Evolutionary conservation across 176 grass and related monocot species (phyloP), one percentile per base, ranked within the genome.

Genomic region (Stipa capillata): DNA sequence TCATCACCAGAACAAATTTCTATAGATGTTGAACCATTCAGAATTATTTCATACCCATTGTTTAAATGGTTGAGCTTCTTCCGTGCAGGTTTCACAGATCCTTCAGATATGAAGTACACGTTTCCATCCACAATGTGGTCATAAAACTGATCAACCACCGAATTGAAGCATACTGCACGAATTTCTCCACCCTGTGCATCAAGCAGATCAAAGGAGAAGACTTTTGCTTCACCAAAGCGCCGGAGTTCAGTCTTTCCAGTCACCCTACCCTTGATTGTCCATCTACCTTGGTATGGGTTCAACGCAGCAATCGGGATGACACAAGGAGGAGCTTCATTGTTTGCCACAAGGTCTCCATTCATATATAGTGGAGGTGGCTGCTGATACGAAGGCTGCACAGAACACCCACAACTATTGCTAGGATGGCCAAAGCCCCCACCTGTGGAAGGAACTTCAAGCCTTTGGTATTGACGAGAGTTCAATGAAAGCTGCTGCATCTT

Each of bases 221-320:
- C 31, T 82, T 83, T 99, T 32, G 86, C 92, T 41, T 87, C 55
- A 44, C 91, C 84, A 28, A 63, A 94, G 16, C 45, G 43, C 2
- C 61, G 72, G 21, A 89, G 55, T 77, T 93, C 88, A 67, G 59
- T 43, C 65, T 99, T 93, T 86, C 73, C 15, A 28, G 85, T 95
- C 61, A 99, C 96, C 88, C 92, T 89, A 45, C 81, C 96, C 80
- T 91, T 93, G 70, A 99, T 93, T 76, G 88, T 95, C 92, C 92
- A 95, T 23, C 54, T 90, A 2, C 47, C 20, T 29, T 93, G 90
- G 36, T 85, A 93, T 40, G 88, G 96, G 67, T 99, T 93, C 75
- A 99, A 87, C 27, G 66, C 57, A 81, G 88, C 57, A 74, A 99
- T 78, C 20, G 92, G 96, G 65, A 81, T 24, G 29, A 85, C 73